Percentiles rank a stretch among this genome's conserved stretches.
phyloP scores from a whole-genome alignment of 2,329 filamentous ascomycete genomes.

The Trichoderma sp. region DNA sequence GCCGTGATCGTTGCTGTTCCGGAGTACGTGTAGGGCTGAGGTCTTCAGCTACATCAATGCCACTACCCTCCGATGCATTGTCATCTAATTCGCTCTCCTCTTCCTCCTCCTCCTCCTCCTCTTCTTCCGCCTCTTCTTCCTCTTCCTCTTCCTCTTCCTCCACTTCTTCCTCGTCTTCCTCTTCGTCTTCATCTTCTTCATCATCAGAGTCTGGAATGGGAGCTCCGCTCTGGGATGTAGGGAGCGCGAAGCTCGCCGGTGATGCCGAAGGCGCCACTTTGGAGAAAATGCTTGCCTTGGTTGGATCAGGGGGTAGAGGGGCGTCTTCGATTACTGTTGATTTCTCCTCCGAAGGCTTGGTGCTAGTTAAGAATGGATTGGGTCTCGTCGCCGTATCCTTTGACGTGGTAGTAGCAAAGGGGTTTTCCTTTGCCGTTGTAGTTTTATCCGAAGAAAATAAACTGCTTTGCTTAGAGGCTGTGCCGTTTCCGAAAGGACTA shows the following conservation, averaged over 20 bases:
- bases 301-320: constrained; percentile 51
- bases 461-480: constrained; percentile 38
- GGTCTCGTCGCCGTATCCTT: constrained; percentile 17
- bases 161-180: background rate
- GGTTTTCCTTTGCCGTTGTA: constrained; percentile 21
- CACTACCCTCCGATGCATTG: constrained; percentile 60
- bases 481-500: constrained; percentile 39
- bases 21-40: constrained; percentile 59
- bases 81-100: constrained; percentile 48
- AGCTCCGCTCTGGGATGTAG: constrained; percentile 42
- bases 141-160: background rate
- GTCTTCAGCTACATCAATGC: constrained; percentile 67
- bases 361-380: background rate
- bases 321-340: constrained; percentile 37
- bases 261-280: constrained; percentile 46
- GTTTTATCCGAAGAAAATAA: constrained; percentile 47
- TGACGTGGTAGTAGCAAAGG: constrained; percentile 14
- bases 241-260: constrained; percentile 45
- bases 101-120: constrained; percentile 42
- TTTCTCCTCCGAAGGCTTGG: constrained; percentile 35
- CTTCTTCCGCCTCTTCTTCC: background rate
- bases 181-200: constrained; percentile 38
- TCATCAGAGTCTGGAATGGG: constrained; percentile 47
- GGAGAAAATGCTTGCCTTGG: constrained; percentile 33
- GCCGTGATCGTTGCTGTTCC: constrained; percentile 49